phyloP scores from a whole-genome alignment of 345 rosid genomes.

The Syzygium grande region DNA sequence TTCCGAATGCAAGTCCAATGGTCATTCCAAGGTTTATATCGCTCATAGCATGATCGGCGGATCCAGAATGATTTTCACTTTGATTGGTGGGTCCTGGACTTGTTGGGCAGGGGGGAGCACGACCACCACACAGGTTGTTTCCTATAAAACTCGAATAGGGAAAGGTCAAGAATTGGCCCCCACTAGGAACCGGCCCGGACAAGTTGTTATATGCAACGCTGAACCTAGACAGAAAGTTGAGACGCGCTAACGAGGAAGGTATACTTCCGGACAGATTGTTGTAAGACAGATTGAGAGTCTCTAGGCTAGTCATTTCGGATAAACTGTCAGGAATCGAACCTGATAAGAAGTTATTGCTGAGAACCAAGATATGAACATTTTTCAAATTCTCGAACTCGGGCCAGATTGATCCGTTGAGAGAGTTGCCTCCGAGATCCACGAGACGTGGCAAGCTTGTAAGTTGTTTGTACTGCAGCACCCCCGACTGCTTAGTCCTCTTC shows the following conservation, averaged over 20 bases:
- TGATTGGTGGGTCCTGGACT: neutral
- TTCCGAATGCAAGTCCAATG: neutral
- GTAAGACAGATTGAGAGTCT: neutral
- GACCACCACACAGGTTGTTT: conserved; percentile 53
- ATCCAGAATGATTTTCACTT: neutral
- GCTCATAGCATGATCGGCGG: neutral
- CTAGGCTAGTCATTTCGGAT: neutral
- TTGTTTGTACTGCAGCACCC: neutral
- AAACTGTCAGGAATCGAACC: neutral
- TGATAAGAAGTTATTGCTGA: neutral
- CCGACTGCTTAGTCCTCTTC: neutral
- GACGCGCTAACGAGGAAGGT: neutral
- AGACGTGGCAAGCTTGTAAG: neutral
- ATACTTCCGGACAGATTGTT: conserved; percentile 1
- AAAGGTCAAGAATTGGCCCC: conserved; percentile 1
- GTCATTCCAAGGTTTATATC: neutral
- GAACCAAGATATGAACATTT: neutral
- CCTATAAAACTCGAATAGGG: neutral
- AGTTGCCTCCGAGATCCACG: neutral
- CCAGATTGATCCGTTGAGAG: conserved; percentile 4
- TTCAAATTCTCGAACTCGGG: neutral
- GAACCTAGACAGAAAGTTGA: neutral
- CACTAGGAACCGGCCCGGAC: neutral
- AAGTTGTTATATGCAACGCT: neutral
- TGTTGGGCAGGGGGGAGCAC: conserved; percentile 20